Base-by-base conservation (phyloP, 495 filamentous ascomycete species). In the Aspergillus cristatus region DNA sequence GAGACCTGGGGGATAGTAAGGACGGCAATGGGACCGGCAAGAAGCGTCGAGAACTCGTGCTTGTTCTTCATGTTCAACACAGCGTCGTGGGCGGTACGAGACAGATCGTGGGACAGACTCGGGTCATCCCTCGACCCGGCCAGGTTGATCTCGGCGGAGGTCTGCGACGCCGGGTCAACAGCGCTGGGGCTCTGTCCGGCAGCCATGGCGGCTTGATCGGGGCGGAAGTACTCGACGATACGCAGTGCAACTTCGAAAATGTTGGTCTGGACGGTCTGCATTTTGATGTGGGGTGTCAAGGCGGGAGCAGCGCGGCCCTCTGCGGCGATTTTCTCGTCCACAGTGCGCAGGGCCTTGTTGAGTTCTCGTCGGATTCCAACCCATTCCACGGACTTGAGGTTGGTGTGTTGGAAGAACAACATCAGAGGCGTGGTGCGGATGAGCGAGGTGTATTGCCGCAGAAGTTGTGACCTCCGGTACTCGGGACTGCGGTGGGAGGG, bases 381-480 rank as follows among this genome's bases (percentile, higher is more conserved):
- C 90, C 88, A 95, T 74, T 98, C 91, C 28, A 70, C 67, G 3
- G 88, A 78, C 36, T 81, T 83, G 35, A 98, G 68, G 60, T 96
- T 97, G 72, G 89, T 94, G 72, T 97, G 91, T 63, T 97, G 90
- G 72, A 98, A 90, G 50, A 97, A 68, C 41, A 98, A 74, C 53
- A 94, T 81, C 16, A 97, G 63, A 32, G 91, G 88, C 13, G 84
- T 79, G 26, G 88, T 88, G 30, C 84, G 86, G 43, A 98, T 77
- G 42, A 96, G 71, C 6, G 93, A 93, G 41, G 89, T 90, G 67
- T 98, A 98, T 59, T 83, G 76, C 34, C 91, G 80, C 46, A 93
- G 81, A 31, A 98, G 80, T 59, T 97, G 90, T n/a, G 90, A 81
- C 67, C 96, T 94, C 45, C 91, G 84, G 54, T 79, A 75, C 47